Evolutionary conservation across 2,329 filamentous ascomycete genomes (phyloP).

Genomic region (Alternaria brassicicola): DNA sequence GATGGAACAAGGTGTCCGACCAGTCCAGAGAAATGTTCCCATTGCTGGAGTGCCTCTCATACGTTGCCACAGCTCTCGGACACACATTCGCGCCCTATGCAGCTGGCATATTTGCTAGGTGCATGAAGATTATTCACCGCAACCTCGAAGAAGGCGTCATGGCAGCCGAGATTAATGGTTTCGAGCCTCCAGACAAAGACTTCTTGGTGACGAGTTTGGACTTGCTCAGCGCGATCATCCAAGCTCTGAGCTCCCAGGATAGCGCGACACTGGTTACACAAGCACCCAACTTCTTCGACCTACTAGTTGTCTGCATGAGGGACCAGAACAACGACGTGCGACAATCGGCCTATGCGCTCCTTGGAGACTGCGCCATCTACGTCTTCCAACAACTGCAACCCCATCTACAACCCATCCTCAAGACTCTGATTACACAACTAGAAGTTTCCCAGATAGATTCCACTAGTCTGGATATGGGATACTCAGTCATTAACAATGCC

Average conservation of each 20-base stretch:
- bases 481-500: constrained; percentile 96
- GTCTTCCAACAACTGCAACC: constrained; percentile 82
- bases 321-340: constrained; percentile 90
- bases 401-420: constrained; percentile 74
- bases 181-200: constrained; percentile 91
- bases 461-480: constrained; percentile 81
- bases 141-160: constrained; percentile 83
- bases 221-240: constrained; percentile 88
- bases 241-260: constrained; percentile 77
- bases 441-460: constrained; percentile 72
- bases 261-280: constrained; percentile 76
- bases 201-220: constrained; percentile 96
- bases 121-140: constrained; percentile 87
- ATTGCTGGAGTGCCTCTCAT: constrained; percentile 93
- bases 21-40: constrained; percentile 94
- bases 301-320: constrained; percentile 90
- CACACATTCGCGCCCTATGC: constrained; percentile 84
- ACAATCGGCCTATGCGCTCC: constrained; percentile 91
- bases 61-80: constrained; percentile 85
- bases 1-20: constrained; percentile 86
- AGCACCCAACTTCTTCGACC: constrained; percentile 85
- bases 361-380: constrained; percentile 94
- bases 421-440: constrained; percentile 83
- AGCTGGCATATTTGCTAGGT: constrained; percentile 82
- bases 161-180: constrained; percentile 68